A percentile compares a stretch with the other conserved stretches of the same genome.
phyloP scores from a whole-genome alignment of 2,329 filamentous ascomycete species.

The Pseudofabraea citricarpa region DNA sequence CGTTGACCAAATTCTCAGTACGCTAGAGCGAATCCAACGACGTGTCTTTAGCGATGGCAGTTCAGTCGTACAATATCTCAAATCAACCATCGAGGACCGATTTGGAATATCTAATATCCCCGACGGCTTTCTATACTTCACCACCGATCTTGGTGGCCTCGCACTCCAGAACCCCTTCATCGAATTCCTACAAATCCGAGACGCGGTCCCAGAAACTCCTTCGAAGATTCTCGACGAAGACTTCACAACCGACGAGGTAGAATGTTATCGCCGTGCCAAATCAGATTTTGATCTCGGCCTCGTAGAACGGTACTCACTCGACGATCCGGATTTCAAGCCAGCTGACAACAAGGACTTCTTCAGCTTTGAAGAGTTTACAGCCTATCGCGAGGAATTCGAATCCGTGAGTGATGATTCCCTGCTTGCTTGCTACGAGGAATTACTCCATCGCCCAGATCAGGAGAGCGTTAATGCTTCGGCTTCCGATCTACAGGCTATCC shows the following conservation, averaged over 20 bases:
- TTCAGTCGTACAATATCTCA: slow-evolving; percentile 42
- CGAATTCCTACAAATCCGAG: slow-evolving; percentile 22
- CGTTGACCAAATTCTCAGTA: slow-evolving; percentile 48
- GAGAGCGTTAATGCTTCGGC: slow-evolving; percentile 21
- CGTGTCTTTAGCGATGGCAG: slow-evolving; percentile 37
- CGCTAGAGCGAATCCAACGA: slow-evolving; percentile 46
- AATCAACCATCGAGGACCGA: slow-evolving; percentile 40
- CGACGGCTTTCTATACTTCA: slow-evolving; percentile 37
- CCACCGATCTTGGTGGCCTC: slow-evolving; percentile 34
- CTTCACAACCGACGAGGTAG: slow-evolving; percentile 28
- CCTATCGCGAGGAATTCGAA: slow-evolving; percentile 29
- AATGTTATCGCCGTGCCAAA: slow-evolving; percentile 30
- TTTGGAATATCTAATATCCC: slow-evolving; percentile 39
- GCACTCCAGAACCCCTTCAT: slow-evolving; percentile 38
- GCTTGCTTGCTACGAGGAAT: slow-evolving; percentile 20
- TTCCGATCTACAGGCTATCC: slow-evolving; percentile 13
- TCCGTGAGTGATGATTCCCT: slow-evolving; percentile 14
- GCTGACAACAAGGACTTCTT: slow-evolving; percentile 29
- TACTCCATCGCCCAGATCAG: slow-evolving; percentile 25
- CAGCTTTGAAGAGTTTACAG: slow-evolving; percentile 33
- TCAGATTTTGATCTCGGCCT: slow-evolving; percentile 23
- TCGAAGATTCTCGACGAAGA: slow-evolving; percentile 18
- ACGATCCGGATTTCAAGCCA: slow-evolving; percentile 8
- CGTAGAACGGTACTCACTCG: slow-evolving; percentile 9
- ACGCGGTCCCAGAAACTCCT: slow-evolving; percentile 20